Base-by-base conservation (phyloP, 148 eudicot genomes). In the Pharnaceum exiguum region DNA sequence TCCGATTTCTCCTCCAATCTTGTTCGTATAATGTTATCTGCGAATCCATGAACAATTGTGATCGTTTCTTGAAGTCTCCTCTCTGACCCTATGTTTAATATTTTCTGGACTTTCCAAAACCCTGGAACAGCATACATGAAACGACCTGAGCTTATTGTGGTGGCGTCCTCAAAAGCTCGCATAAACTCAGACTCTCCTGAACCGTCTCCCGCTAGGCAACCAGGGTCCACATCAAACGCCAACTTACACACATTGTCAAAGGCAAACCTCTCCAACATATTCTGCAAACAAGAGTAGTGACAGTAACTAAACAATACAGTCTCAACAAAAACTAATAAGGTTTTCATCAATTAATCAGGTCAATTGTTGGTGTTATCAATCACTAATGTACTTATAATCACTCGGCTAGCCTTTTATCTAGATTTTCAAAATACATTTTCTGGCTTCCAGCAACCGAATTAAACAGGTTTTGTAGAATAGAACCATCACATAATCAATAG, bases 171-270 rank as follows among this genome's bases (percentile, higher is more conserved):
- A 21, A 89, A 89, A 15, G 85, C 81, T 35, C 37, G 60, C 85
- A 83, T 85, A 58, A 89, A 89, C 36, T 71, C 83, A 0, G 57
- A 55, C 27, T 71, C 81, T 0, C 57, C 68, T 3, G 71, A 70
- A 2, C 67, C 77, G 4, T 75, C 72, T 3, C 63, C 75, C 1
- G 75, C 70, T 1, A 89, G 61, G 50, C 93, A 82, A 26, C 75
- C 77, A 2, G 96, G 96, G 58, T 89, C 96, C 3, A 80, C 78
- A 44, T 80, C 74, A 22, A 89, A 85, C 0, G 96, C 93, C 12
- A 85, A 37, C 45, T 76, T 80, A 46, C 89, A 85, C 0, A 86
- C 75, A 25, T 70, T 86, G 45, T 87, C 90, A 37, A 83, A 87
- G 1, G 90, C 79, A 43, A 81, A 87, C 46, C 82, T 56, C 47